phyloP scores from a whole-genome alignment of 176 grass and related monocot genomes.

The Areca catechu region DNA sequence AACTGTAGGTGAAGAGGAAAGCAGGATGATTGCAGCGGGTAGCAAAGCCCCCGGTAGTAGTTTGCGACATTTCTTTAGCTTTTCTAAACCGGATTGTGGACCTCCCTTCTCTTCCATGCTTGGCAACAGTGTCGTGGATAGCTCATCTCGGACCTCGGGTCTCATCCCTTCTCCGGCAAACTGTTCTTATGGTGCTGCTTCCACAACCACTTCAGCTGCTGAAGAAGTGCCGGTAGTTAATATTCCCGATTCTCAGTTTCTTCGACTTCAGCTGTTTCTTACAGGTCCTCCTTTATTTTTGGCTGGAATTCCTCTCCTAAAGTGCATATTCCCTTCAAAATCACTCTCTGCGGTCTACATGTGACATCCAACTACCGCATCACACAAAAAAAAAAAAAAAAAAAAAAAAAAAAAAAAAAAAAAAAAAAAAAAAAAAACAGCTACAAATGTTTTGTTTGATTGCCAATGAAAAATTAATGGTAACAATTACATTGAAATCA shows the following conservation, averaged over 20 bases:
- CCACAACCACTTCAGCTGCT: neutral
- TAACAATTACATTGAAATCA: too few species aligned
- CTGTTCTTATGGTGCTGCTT: slow-evolving; percentile 29
- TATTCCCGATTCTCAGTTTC: slow-evolving; percentile 1
- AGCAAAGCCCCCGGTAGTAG: slow-evolving; percentile 34
- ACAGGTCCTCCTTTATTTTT: too few species aligned
- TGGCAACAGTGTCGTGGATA: slow-evolving; percentile 35
- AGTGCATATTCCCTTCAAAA: too few species aligned
- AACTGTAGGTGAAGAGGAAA: slow-evolving; percentile 38
- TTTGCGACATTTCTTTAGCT: slow-evolving; percentile 68
- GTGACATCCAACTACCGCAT: too few species aligned
- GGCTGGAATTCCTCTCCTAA: too few species aligned
- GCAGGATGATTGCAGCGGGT: slow-evolving; percentile 44
- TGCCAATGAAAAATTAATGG: too few species aligned
- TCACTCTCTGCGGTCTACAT: too few species aligned
- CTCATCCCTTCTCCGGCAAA: slow-evolving; percentile 50
- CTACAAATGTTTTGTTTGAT: too few species aligned
- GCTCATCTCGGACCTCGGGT: slow-evolving; percentile 50
- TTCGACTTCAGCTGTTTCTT: slow-evolving; percentile 44
- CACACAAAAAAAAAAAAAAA: too few species aligned
- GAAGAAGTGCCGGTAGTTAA: too few species aligned
- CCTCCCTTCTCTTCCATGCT: slow-evolving; percentile 38
- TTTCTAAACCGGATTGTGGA: slow-evolving; percentile 62
- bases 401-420: too few species aligned
- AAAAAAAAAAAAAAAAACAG: too few species aligned